Percentiles rank a stretch among this genome's conserved stretches.
phyloP scores from a whole-genome alignment of 306 rosid genomes.

The Citrullus mucosospermus region DNA sequence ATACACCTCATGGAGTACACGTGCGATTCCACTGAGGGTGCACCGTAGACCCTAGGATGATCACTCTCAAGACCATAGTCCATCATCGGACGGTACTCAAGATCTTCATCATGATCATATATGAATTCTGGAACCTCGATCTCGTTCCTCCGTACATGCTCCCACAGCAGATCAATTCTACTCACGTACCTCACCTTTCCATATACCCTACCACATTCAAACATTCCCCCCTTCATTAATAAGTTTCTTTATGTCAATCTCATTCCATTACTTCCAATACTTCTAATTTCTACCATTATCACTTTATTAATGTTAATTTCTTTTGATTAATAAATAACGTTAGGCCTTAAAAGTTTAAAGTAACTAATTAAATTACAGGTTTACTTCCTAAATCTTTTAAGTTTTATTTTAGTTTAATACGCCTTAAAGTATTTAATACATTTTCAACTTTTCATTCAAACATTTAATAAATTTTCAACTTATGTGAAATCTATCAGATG shows the following conservation, averaged over 20 bases:
- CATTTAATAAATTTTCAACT: no score
- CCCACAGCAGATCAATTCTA: slow-evolving; percentile 75
- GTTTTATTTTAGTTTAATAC: no score
- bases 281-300: background rate
- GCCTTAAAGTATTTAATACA: no score
- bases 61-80: slow-evolving; percentile 90
- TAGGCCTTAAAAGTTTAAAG: background rate
- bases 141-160: slow-evolving; percentile 58
- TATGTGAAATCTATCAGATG: no score
- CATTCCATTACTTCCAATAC: background rate
- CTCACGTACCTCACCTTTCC: slow-evolving; percentile 69
- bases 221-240: background rate
- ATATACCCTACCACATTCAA: slow-evolving; percentile 49
- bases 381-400: no score
- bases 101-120: slow-evolving; percentile 78
- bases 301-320: background rate
- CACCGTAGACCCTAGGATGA: slow-evolving; percentile 57
- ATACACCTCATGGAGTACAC: slow-evolving; percentile 86
- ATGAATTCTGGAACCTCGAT: slow-evolving; percentile 75
- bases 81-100: slow-evolving; percentile 89
- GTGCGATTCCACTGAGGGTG: slow-evolving; percentile 40
- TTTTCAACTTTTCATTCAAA: no score
- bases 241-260: no score
- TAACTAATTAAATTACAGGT: no score
- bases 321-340: background rate